A percentile compares a stretch with the other conserved stretches of the same genome.
These are phyloP conservation scores for Orbilia blumenaviensis DNA, from an alignment of 2,329 filamentous ascomycete genomes.

Conservation along the genomic window DNA sequence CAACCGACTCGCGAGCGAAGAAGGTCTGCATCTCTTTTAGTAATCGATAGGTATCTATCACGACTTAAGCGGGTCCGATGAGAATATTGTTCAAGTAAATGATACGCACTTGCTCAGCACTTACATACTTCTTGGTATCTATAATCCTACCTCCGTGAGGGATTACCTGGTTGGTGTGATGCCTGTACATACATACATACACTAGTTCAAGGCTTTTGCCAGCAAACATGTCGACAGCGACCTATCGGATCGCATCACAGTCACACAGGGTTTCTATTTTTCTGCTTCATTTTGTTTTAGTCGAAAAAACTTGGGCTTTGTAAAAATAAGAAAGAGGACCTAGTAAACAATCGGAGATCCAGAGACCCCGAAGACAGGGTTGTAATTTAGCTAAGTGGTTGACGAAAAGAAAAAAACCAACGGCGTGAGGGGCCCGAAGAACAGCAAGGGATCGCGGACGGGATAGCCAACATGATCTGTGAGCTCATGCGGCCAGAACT, in stretches of 20 bases:
- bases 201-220: conserved; percentile 6
- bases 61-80: neutral
- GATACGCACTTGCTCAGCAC: conserved; percentile 14
- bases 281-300: conserved; percentile 22
- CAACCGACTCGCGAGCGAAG: neutral
- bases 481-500: conserved; percentile 12
- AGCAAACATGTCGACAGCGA: conserved; percentile 12
- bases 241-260: conserved; percentile 38
- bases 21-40: neutral
- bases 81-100: conserved; percentile 2
- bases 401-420: too few species aligned
- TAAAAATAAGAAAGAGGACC: neutral
- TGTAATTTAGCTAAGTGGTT: neutral
- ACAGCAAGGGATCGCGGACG: conserved; percentile 12
- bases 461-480: conserved; percentile 4
- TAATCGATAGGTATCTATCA: neutral
- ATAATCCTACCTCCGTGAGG: conserved; percentile 24
- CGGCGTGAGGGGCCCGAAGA: neutral
- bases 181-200: conserved; percentile 12
- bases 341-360: conserved; percentile 2
- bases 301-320: neutral
- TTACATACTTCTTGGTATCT: neutral
- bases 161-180: conserved; percentile 20
- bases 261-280: conserved; percentile 20
- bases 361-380: neutral